Evolutionary conservation across 1,284 basidiomycete genomes (phyloP), one percentile per base, ranked within the genome.

Genomic region (Singerocomus rubriflavus): DNA sequence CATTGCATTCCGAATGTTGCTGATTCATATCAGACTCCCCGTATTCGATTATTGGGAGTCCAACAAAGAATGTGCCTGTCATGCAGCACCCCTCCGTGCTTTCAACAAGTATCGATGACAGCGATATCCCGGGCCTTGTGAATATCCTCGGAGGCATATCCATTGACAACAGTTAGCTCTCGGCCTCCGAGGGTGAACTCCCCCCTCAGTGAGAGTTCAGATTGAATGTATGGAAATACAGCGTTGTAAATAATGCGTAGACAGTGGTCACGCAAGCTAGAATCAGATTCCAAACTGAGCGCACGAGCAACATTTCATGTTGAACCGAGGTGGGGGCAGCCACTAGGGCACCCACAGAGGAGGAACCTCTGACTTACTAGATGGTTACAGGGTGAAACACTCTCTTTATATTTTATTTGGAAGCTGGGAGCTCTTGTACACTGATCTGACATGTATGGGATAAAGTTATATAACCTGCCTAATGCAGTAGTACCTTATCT

Each of bases 21-120:
- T 53, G 41, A 44, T 31, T 32, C 13, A 5, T 40, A 9, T 10
- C 38, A 63, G 67, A 57, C 27, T 60, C 58, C 33, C 65, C 60
- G 1, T 27, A n/a, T 34, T 34, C 32, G 5, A 40, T 44, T 4
- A n/a, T 44, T 37, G 48, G 31, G n/a, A 44, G 38, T 31, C 38
- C 52, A 38, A 29, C 43, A 10, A 53, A 4, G 16, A 50, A 39
- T 12, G 32, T 17, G 13, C 34, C 26, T 21, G 30, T 39, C 12
- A 27, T 12, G 10, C 34, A 35, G 35, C 43, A 25, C 14, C 46
- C 14, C 34, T 26, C 34, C 12, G 17, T 36, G 13, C 21, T 46
- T 36, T 52, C 43, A 17, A 42, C n/a, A 25, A 25, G 37, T 26
- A 30, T 29, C 12, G 32, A 44, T 38, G 51, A 52, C 6, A 33